Conservation (phyloP, 805 yeast genomes). For the Blastobotrys muscicola region DNA sequence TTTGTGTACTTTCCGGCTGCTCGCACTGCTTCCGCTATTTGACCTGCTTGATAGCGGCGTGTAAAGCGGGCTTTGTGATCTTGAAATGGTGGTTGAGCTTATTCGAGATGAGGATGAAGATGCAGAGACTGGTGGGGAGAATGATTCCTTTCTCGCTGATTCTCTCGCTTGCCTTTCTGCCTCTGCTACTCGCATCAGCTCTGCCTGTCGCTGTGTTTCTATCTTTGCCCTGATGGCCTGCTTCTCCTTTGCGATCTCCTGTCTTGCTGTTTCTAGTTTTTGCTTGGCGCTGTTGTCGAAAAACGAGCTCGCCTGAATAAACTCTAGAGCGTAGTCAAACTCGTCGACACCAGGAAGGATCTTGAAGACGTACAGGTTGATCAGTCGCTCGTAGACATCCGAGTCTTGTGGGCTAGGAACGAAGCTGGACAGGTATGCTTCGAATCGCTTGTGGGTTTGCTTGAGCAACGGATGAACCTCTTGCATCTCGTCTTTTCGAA, state of each 20-base stretch:
- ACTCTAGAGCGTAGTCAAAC: conserved; percentile 14
- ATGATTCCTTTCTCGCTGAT: conserved; percentile 1
- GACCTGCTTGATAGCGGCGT: not conserved
- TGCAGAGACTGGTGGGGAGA: not conserved
- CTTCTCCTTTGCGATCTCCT: conserved; percentile 1
- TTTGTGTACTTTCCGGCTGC: not conserved
- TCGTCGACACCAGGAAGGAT: conserved; percentile 11
- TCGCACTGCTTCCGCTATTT: not conserved
- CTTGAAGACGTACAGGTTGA: conserved; percentile 10
- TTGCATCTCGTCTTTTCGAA: not conserved
- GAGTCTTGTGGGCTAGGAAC: not conserved
- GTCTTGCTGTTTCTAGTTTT: not conserved
- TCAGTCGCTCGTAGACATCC: conserved; percentile 5
- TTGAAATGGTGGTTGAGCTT: not conserved
- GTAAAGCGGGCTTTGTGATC: conserved; percentile 1
- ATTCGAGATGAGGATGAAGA: not conserved
- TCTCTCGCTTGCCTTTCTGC: conserved; percentile 1
- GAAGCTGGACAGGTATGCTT: conserved; percentile 5
- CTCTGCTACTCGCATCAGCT: conserved; percentile 5
- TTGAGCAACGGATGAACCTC: not conserved
- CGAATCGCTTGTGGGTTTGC: not conserved
- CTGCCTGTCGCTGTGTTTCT: conserved; percentile 1
- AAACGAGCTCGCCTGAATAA: conserved; percentile 4
- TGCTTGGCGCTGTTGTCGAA: not conserved
- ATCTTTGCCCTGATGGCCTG: not conserved